Evolutionary conservation across 2,329 filamentous ascomycete genomes (phyloP), one percentile per base, ranked within the genome.

Genomic region (Achaetomium macrosporum): DNA sequence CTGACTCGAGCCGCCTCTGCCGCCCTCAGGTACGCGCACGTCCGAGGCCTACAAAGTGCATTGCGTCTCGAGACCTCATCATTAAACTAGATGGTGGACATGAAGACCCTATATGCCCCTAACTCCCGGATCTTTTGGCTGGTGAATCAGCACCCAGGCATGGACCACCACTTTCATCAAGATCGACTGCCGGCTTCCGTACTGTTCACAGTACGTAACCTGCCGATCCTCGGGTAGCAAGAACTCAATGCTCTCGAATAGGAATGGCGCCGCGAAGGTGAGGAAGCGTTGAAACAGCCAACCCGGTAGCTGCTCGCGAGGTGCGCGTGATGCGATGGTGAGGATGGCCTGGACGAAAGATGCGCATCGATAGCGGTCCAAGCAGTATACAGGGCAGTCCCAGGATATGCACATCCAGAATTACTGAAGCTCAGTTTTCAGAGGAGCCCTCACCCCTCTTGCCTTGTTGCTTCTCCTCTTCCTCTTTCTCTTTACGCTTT

Each of bases 401-500:
- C 11, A 35, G 33, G 13, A 35, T 35, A 15, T 5, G 3, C 35
- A 4, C 6, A 11, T 25, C 35, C 15, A 37, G 37, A 16, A 5
- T 42, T 19, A 11, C 31, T 12, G 3, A 29, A 25, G 16, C 16
- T 58, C 54, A 61, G 43, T 56, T 55, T 20, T 45, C 54, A n/a
- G 56, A 43, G 11, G 49, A 15, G 8, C 43, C 51, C 31, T 58
- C 55, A 5, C 39, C 66, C 31, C 66, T 65, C 50, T 70, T 67
- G 33, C 70, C 71, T 57, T 73, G 72, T 42, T 64, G 65, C 44
- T 70, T 70, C 47, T 75, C 83, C 57, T 83, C 80, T 37, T 86
- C 84, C 3, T 73, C 76, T 69, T 90, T 93, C 56, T 96, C 90
- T 76, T 96, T 96, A 62, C 93, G 79, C 72, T 95, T 89, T 75